phyloP scores from a whole-genome alignment of 2,329 filamentous ascomycete species.

The Fusarium staphyleae region DNA sequence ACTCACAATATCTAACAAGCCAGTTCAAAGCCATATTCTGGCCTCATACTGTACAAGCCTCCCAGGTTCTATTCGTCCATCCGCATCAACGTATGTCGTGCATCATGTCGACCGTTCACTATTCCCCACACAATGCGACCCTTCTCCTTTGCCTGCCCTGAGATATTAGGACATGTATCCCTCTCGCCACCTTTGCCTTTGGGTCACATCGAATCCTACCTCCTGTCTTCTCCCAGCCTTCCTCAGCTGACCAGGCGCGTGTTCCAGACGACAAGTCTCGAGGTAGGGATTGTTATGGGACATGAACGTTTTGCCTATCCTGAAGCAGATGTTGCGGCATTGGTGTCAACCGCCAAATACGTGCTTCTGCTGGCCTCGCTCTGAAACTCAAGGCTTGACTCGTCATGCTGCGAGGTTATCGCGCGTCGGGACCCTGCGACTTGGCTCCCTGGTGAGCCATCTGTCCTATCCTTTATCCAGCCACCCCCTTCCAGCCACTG shows the following conservation, averaged over 20 bases:
- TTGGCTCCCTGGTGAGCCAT: background rate
- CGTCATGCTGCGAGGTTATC: constrained; percentile 1
- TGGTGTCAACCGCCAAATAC: background rate
- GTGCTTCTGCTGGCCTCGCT: background rate
- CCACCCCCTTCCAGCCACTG: constrained; percentile 14
- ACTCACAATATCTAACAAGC: too few relatives aligned
- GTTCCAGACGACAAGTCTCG: background rate
- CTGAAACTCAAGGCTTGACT: background rate
- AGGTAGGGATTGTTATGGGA: background rate
- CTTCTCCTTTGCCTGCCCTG: constrained; percentile 5
- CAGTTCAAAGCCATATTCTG: background rate
- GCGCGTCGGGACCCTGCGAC: background rate
- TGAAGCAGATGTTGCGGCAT: constrained; percentile 3
- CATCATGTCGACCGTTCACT: constrained; percentile 2
- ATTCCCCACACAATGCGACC: constrained; percentile 16
- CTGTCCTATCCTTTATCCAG: constrained; percentile 6
- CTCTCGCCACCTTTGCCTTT: background rate
- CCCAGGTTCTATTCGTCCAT: background rate
- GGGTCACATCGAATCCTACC: background rate
- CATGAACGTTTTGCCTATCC: background rate
- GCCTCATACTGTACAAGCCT: background rate
- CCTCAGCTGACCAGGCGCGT: background rate
- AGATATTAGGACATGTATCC: too few relatives aligned
- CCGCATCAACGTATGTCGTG: constrained; percentile 7
- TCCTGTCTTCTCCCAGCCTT: background rate